Percentiles rank a stretch among this genome's conserved stretches.
Conservation (phyloP, 306 rosid genomes). For the Prunus dulcis region DNA sequence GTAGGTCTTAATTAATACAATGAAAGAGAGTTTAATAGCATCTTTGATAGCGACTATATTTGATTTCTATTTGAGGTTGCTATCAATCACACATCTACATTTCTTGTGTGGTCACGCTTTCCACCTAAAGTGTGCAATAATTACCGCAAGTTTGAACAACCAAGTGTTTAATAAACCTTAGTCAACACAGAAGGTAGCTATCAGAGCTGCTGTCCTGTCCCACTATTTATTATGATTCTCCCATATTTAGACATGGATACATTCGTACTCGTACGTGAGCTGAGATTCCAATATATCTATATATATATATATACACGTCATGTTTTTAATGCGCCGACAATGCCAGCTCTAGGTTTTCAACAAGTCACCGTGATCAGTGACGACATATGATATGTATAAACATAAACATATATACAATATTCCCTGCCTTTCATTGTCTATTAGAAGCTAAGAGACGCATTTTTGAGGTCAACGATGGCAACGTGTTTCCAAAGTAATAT, state of each 20-base stretch:
- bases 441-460: neutral
- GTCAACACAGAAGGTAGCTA: neutral
- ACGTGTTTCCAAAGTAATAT: neutral
- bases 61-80: neutral
- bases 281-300: too few species aligned
- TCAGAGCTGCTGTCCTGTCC: neutral
- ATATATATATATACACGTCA: too few species aligned
- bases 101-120: neutral
- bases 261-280: too few species aligned
- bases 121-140: neutral
- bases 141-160: neutral
- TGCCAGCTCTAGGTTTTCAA: too few species aligned
- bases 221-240: neutral
- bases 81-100: neutral
- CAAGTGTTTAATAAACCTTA: neutral
- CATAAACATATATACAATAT: too few species aligned
- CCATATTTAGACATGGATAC: too few species aligned
- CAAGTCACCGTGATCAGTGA: neutral
- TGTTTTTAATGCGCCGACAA: too few species aligned
- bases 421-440: neutral
- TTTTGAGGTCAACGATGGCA: neutral
- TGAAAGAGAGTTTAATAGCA: too few species aligned
- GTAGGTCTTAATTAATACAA: too few species aligned
- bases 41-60: too few species aligned
- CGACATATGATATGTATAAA: neutral